Evolutionary conservation across 2,329 filamentous ascomycete genomes (phyloP).

Genomic region (Calonectria henricotiae): DNA sequence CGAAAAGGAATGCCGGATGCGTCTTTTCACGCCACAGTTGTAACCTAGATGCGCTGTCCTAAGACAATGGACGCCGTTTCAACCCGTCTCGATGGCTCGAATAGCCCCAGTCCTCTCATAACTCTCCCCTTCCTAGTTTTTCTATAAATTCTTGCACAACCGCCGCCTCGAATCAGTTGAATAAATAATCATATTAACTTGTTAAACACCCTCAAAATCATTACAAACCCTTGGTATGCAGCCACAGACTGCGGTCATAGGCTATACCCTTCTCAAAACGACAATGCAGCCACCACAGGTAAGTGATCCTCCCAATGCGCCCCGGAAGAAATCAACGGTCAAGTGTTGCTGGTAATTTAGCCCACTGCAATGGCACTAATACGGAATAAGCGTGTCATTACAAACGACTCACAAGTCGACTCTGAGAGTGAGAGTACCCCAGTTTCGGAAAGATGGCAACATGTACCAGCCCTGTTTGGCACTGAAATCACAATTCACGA

Average conservation of each 20-base stretch:
- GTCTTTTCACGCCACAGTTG: background rate
- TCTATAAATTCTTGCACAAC: background rate
- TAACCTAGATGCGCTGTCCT: background rate
- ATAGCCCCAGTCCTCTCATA: background rate
- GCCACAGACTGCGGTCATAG: too few species aligned
- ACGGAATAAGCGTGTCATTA: too few species aligned
- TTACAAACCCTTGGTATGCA: background rate
- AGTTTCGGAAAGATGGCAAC: too few species aligned
- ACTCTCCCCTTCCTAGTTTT: background rate
- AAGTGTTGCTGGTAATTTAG: too few species aligned
- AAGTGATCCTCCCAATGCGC: too few species aligned
- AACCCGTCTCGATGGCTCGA: background rate
- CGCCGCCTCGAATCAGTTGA: background rate
- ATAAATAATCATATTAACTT: background rate
- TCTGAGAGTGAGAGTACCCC: too few species aligned
- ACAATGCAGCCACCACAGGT: too few species aligned
- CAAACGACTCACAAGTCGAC: too few species aligned
- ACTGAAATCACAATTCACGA: background rate
- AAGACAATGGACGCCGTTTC: constrained; percentile 2
- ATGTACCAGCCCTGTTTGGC: too few species aligned
- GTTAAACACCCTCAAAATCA: background rate
- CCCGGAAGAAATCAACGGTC: too few species aligned
- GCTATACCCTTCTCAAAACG: too few species aligned
- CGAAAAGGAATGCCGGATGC: background rate
- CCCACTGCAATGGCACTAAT: too few species aligned